These are phyloP conservation scores for Capsicum baccatum DNA, from an alignment of 257 asterid species.

Conservation along the genomic window DNA sequence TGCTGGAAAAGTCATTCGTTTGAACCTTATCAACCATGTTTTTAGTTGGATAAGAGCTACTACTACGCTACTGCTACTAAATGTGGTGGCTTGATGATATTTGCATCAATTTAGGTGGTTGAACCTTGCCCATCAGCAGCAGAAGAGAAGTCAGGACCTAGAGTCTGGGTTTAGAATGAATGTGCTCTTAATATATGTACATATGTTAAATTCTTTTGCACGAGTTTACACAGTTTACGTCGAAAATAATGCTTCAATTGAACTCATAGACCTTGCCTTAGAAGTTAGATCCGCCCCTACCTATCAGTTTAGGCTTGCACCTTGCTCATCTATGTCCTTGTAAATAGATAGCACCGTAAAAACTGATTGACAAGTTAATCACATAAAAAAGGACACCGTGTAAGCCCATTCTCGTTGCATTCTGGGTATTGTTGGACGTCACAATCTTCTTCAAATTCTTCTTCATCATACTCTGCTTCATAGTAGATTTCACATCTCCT, in stretches of 20 bases:
- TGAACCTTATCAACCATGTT: not conserved
- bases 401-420: slow-evolving; percentile 90
- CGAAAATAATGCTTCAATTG: not conserved
- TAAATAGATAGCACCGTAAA: not conserved
- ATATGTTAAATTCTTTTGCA: not conserved
- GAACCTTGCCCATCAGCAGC: not conserved
- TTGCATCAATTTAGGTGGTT: not conserved
- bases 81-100: not conserved
- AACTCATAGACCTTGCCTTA: not conserved
- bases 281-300: too few species aligned
- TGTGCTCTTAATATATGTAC: not conserved
- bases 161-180: not conserved
- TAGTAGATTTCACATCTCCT: slow-evolving; percentile 67
- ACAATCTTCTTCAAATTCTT: not conserved
- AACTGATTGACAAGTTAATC: slow-evolving; percentile 34
- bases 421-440: slow-evolving; percentile 85
- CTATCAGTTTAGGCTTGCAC: not conserved
- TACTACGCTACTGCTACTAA: not conserved
- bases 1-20: not conserved
- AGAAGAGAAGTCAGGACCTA: not conserved
- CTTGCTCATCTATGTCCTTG: not conserved
- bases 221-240: not conserved
- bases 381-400: slow-evolving; percentile 80
- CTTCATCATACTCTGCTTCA: slow-evolving; percentile 56
- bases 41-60: not conserved